Evolutionary conservation across 2,329 filamentous ascomycete genomes (phyloP), one percentile per base, ranked within the genome.

Genomic region (Penicillium sp.): DNA sequence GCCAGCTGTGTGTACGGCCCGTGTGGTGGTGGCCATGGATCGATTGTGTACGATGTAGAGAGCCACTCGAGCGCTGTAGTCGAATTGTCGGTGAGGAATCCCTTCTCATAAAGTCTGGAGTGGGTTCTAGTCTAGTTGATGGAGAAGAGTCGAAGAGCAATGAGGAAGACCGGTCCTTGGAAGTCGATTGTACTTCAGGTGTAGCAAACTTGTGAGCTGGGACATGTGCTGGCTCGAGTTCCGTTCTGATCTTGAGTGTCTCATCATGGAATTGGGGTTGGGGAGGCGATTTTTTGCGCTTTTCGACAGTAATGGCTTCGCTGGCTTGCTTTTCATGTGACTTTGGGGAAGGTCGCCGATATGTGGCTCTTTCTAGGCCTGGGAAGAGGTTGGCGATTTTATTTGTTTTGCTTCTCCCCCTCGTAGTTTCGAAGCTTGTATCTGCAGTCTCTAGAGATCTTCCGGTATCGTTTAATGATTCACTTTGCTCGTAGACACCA

Each of bases 131-230:
- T n/a, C 63, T 58, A 35, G 63, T 59, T 40, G 63, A 60, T n/a
- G 62, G 62, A 9, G 71, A 71, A 23, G 77, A 74, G 55, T 74
- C 68, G 63, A 80, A 78, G 4, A 80, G 67, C 26, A 74, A 69
- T 14, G 78, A 78, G 8, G 76, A 74, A 57, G 50, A 57, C 8
- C 74, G 72, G 56, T 80, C 74, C 60, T 77, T 77, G 28, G 57
- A 47, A 8, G 40, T 57, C 20, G 54, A 49, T 42, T 55, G 38
- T 2, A 55, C 3, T 21, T 55, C 21, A 46, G 38, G 23, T 24
- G 16, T 20, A 35, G 55, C 73, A 70, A 8, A 71, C 74, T 64
- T 54, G 21, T 28, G 20, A 14, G 35, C 16, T 23, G 42, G 40
- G 16, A 63, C 52, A n/a, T 56, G 59, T 14, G 59, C 55, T 38